Evolutionary conservation across 1,284 basidiomycete genomes (phyloP), one percentile per base, ranked within the genome.

Genomic region (Paramarasmius palmivorus): DNA sequence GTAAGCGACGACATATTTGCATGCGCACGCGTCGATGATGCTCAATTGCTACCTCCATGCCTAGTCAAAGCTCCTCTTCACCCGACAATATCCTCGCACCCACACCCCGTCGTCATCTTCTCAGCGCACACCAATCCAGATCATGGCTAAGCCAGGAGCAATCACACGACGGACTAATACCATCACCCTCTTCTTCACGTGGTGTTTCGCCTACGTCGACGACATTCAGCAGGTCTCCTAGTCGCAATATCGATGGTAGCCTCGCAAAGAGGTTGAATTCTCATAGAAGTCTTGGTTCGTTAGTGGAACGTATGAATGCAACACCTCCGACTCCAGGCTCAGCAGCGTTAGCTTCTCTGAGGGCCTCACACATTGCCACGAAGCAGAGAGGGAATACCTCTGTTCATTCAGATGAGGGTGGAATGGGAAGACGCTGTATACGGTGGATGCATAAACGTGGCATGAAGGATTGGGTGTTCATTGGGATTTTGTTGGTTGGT

Each of bases 391-490:
- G 52, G 29, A 55, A 58, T n/a, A 56, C 41, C 15, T 55, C 52
- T 15, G 23, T 20, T 22, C 40, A 49, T 15, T 53, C 47, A 40
- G 68, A 68, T 6, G 70, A 78, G 49, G 66, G 70, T n/a, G 75
- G 74, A 14, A 80, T 82, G 67, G 86, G 77, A 5, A 75, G 78
- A 56, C 67, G 84, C 29, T 88, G 84, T 82, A 73, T 90, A 47
- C 74, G 83, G 39, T 91, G 86, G 88, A 86, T 92, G 84, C 86
- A 90, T 57, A 84, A 78, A 58, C 74, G 79, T 42, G 78, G 76
- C n/a, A 67, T 88, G 66, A 83, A 78, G 61, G 65, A 68, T 2
- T 85, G 78, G 78, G 76, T 87, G 14, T 65, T 85, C 1, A 83
- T 83, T 4, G 71, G 68, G 48, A 72, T 78, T 8, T 65, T 92